These are phyloP conservation scores for Penicillium lagena DNA, from an alignment of 495 filamentous ascomycete species.

Conservation along the genomic window DNA sequence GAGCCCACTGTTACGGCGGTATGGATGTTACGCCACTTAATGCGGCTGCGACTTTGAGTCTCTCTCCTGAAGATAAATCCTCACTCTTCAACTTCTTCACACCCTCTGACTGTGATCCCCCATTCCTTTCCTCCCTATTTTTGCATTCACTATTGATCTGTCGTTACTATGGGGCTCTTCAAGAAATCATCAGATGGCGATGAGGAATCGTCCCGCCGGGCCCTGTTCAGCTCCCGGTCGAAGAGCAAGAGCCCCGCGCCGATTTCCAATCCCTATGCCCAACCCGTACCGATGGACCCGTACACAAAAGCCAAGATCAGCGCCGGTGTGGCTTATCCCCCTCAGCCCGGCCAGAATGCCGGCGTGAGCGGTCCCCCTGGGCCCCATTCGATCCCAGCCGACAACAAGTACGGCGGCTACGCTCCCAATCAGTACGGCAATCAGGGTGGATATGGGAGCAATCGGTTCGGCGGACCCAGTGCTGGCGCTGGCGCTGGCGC, in stretches of 20 bases:
- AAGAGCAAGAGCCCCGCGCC: slow-evolving; percentile 56
- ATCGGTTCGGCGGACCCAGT: slow-evolving; percentile 47
- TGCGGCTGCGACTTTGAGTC: slow-evolving; percentile 3
- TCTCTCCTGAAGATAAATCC: slow-evolving; percentile 5
- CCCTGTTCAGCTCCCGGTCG: slow-evolving; percentile 51
- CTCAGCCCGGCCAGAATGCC: slow-evolving; percentile 30
- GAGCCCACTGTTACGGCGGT: neutral
- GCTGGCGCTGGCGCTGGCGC: slow-evolving; percentile 20
- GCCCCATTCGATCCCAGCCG: slow-evolving; percentile 33
- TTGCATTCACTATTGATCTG: slow-evolving; percentile 35
- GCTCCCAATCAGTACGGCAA: slow-evolving; percentile 57
- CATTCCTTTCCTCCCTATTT: neutral
- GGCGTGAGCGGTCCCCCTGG: slow-evolving; percentile 21
- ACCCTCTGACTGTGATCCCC: neutral
- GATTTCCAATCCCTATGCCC: slow-evolving; percentile 58
- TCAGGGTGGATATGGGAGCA: slow-evolving; percentile 57
- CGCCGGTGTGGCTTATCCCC: slow-evolving; percentile 33
- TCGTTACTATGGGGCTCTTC: slow-evolving; percentile 37
- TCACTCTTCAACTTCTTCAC: slow-evolving; percentile 1
- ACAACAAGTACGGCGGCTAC: slow-evolving; percentile 48
- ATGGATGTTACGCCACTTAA: neutral
- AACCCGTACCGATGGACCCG: slow-evolving; percentile 51
- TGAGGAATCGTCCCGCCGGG: slow-evolving; percentile 52
- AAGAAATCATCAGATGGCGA: slow-evolving; percentile 55
- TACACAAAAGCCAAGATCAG: slow-evolving; percentile 56